Conservation (phyloP, 2,329 filamentous ascomycete genomes). For the Lasiodiplodia sp. region DNA sequence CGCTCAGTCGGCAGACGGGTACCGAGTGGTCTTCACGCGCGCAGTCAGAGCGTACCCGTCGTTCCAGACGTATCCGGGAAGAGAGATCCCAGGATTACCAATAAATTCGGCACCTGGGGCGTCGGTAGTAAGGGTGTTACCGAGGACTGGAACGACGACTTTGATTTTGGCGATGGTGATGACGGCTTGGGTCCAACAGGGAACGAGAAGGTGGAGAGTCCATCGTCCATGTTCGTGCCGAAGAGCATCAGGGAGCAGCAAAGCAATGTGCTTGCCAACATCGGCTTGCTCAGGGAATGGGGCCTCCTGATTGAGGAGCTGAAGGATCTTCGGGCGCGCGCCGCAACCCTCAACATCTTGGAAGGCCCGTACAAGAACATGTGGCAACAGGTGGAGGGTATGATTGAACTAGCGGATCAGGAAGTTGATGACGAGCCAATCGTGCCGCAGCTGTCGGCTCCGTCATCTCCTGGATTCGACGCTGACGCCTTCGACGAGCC, state of each 20-base stretch:
- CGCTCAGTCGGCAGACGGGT: slow-evolving; percentile 71
- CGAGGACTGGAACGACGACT: slow-evolving; percentile 91
- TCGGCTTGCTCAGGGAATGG: slow-evolving; percentile 82
- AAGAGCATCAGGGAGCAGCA: slow-evolving; percentile 82
- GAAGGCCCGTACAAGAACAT: slow-evolving; percentile 66
- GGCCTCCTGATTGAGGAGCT: slow-evolving; percentile 83
- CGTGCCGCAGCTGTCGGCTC: slow-evolving; percentile 59
- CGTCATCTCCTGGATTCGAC: slow-evolving; percentile 65
- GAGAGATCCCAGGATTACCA: slow-evolving; percentile 64
- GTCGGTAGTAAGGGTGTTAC: slow-evolving; percentile 79
- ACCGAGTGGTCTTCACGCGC: slow-evolving; percentile 73
- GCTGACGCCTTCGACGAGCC: slow-evolving; percentile 65
- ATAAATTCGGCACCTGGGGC: slow-evolving; percentile 83
- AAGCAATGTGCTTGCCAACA: slow-evolving; percentile 81
- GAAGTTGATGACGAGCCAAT: slow-evolving; percentile 67
- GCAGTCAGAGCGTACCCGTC: slow-evolving; percentile 82
- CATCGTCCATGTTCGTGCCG: slow-evolving; percentile 71
- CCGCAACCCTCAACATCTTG: slow-evolving; percentile 70
- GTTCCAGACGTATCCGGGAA: slow-evolving; percentile 64
- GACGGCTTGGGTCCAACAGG: slow-evolving; percentile 37
- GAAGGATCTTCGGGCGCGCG: slow-evolving; percentile 77
- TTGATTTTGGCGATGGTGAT: slow-evolving; percentile 68
- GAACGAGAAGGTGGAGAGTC: slow-evolving; percentile 53
- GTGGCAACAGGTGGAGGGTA: slow-evolving; percentile 85
- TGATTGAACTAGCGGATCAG: slow-evolving; percentile 81